A percentile compares a stretch with the other conserved stretches of the same genome.
Evolutionary conservation across 1,139 yeast genomes (phyloP).

Genomic region (Candida tropicalis): DNA sequence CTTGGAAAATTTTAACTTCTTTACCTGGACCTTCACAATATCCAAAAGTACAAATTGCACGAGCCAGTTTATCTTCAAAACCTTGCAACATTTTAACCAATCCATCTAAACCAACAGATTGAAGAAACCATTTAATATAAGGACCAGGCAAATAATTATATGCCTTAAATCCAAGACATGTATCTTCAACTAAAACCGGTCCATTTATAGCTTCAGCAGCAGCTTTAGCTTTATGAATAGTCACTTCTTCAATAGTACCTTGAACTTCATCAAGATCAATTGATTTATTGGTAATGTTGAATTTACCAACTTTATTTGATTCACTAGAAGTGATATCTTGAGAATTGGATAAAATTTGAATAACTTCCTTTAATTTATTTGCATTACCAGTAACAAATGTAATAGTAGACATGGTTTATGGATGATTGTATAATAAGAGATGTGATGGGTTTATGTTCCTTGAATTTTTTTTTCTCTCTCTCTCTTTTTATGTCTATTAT

Average conservation of each 20-base stretch:
- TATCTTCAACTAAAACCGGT: slow-evolving; percentile 94
- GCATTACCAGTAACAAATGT: slow-evolving; percentile 87
- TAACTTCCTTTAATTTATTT: slow-evolving; percentile 83
- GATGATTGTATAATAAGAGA: background rate
- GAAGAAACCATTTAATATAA: slow-evolving; percentile 83
- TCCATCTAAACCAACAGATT: slow-evolving; percentile 70
- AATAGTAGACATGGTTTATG: slow-evolving; percentile 28
- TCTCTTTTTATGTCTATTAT: background rate
- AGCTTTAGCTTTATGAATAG: slow-evolving; percentile 73
- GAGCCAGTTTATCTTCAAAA: slow-evolving; percentile 82
- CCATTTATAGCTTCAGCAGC: slow-evolving; percentile 68
- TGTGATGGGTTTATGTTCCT: too few relatives aligned
- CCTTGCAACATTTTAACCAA: slow-evolving; percentile 75
- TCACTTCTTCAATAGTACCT: slow-evolving; percentile 82
- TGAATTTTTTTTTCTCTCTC: slow-evolving; percentile 1
- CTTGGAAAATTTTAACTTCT: slow-evolving; percentile 78
- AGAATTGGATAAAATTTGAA: slow-evolving; percentile 54
- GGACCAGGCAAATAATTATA: slow-evolving; percentile 91
- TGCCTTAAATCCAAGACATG: slow-evolving; percentile 84
- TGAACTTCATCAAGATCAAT: slow-evolving; percentile 89
- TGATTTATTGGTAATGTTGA: slow-evolving; percentile 56
- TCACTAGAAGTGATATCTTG: slow-evolving; percentile 14
- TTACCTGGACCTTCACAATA: slow-evolving; percentile 81
- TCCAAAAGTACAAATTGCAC: slow-evolving; percentile 92
- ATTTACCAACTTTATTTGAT: slow-evolving; percentile 49